Base-by-base conservation (phyloP, 176 grass and related monocot genomes). In the Pharus latifolius region DNA sequence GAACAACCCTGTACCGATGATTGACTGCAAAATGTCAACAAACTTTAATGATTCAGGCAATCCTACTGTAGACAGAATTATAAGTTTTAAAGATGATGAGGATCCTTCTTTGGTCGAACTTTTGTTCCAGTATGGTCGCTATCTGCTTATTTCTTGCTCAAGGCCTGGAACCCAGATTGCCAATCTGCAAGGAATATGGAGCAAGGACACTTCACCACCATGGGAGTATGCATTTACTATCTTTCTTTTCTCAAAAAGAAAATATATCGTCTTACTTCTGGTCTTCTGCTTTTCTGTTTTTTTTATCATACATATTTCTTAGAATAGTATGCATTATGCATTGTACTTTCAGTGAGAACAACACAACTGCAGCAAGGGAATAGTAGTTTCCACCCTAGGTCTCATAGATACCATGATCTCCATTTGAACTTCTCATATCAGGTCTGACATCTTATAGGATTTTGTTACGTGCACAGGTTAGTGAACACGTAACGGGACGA, bases 121-220 rank as follows among this genome's bases (percentile, higher is more conserved):
- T 65, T 61, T 96, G 28, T 96, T 96, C 67, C 85, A 96, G 51
- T 96, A 84, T 84, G 92, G 92, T 62, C 85, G 92, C 32, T 96
- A 96, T 80, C 63, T 96, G 43, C 87, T 96, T 12, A 96, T 96
- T 79, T 91, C 92, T 38, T 91, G 88, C 64, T 96, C 92, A 6
- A 86, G 92, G 73, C 78, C 85, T 66, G 88, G 92, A 81, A 91
- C 92, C 24, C 88, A 88, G 66, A 67, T 88, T 78, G 57, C 92
- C 16, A 96, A 91, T 71, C 84, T 96, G 33, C 92, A 96, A 91
- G 92, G 92, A 60, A 91, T 96, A 79, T 96, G 92, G 92, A 96
- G 46, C 67, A 86, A 96, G 22, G 82, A 96, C 31, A 63, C 14
- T 63, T 24, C 50, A 16, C 88, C 92, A 66, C 49, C 85, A 66